Evolutionary conservation across 2,329 filamentous ascomycete genomes (phyloP).

Genomic region (Neonectria hederae): DNA sequence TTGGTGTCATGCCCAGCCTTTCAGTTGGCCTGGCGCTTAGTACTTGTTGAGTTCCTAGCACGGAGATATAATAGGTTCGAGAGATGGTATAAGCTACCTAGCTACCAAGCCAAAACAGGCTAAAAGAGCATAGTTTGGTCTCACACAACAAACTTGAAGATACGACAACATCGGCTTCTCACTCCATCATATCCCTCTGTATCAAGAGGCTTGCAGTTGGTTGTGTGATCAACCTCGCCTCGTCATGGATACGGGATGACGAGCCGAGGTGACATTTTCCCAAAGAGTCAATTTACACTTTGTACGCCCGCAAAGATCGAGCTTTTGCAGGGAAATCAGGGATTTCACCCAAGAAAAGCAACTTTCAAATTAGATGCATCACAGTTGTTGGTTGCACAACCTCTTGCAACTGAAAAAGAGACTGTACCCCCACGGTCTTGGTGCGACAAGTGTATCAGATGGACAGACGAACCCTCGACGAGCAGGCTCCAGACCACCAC

Average conservation of each 20-base stretch:
- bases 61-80: background rate
- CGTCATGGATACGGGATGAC: background rate
- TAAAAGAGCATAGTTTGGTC: background rate
- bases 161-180: too few relatives aligned
- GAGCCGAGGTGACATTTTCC: background rate
- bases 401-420: background rate
- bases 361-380: background rate
- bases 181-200: background rate
- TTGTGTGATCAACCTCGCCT: background rate
- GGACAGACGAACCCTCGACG: background rate
- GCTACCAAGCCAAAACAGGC: background rate
- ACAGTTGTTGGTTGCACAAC: background rate
- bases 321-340: background rate
- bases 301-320: background rate
- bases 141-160: background rate
- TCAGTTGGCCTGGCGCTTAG: too few relatives aligned
- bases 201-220: background rate
- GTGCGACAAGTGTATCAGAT: conserved; percentile 7
- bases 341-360: conserved; percentile 1
- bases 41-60: background rate
- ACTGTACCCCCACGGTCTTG: background rate
- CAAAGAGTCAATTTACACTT: background rate
- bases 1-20: background rate
- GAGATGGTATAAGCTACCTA: background rate
- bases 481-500: conserved; percentile 5